Conservation (phyloP, 495 filamentous ascomycete genomes). For the Neurospora africana region DNA sequence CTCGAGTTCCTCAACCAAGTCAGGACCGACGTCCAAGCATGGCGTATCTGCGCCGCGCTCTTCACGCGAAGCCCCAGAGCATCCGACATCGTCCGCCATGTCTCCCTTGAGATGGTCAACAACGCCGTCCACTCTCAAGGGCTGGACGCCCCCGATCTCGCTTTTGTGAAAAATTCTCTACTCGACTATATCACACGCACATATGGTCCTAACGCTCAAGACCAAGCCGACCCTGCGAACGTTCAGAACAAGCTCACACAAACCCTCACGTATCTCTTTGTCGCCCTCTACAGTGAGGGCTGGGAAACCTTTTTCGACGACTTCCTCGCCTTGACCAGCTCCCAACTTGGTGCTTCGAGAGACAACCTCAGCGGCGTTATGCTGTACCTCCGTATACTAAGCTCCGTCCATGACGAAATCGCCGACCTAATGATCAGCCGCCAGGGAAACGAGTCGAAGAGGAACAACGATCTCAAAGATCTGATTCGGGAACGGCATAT, state of each 20-base stretch:
- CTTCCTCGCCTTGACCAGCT: conserved; percentile 56
- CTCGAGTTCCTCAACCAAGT: conserved; percentile 80
- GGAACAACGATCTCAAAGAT: conserved; percentile 81
- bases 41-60: conserved; percentile 76
- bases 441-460: conserved; percentile 60
- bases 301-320: conserved; percentile 90
- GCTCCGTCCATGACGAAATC: conserved; percentile 92
- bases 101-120: conserved; percentile 84
- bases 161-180: conserved; percentile 62
- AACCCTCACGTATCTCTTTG: conserved; percentile 86
- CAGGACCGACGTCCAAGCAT: conserved; percentile 64
- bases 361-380: conserved; percentile 69
- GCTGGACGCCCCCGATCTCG: conserved; percentile 56
- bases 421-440: conserved; percentile 80
- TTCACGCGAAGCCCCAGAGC: conserved; percentile 72
- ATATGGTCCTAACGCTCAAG: conserved; percentile 50
- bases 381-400: conserved; percentile 78
- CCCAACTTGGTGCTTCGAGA: conserved; percentile 38
- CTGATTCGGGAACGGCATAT: conserved; percentile 74
- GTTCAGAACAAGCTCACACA: conserved; percentile 98
- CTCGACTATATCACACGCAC: conserved; percentile 63
- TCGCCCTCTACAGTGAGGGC: conserved; percentile 65
- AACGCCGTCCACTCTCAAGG: conserved; percentile 68
- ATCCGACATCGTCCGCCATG: conserved; percentile 75
- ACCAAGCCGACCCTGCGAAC: conserved; percentile 50